Evolutionary conservation across 2,329 filamentous ascomycete species (phyloP).

Genomic region (Cercospora sp.): DNA sequence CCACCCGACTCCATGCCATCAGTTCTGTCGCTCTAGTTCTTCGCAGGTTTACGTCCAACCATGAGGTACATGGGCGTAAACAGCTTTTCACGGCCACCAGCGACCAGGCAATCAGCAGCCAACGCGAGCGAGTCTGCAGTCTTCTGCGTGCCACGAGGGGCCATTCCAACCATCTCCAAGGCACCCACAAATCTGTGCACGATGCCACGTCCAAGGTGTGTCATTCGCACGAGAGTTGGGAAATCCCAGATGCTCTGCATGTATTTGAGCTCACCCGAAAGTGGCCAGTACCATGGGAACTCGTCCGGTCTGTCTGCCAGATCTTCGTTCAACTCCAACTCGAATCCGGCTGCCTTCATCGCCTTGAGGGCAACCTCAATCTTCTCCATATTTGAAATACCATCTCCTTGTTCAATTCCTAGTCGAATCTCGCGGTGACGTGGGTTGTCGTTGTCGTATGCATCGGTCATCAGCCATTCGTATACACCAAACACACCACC

Average conservation of each 20-base stretch:
- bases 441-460: slow-evolving; percentile 85
- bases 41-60: slow-evolving; percentile 78
- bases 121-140: slow-evolving; percentile 83
- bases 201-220: slow-evolving; percentile 72
- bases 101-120: slow-evolving; percentile 82
- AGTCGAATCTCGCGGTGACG: slow-evolving; percentile 87
- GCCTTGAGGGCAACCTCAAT: slow-evolving; percentile 77
- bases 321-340: slow-evolving; percentile 81
- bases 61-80: slow-evolving; percentile 99
- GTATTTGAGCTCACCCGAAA: slow-evolving; percentile 82
- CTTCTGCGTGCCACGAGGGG: slow-evolving; percentile 87
- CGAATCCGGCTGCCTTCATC: slow-evolving; percentile 84
- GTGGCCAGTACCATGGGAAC: slow-evolving; percentile 91
- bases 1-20: background rate
- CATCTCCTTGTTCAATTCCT: slow-evolving; percentile 92
- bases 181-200: slow-evolving; percentile 75
- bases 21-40: slow-evolving; percentile 7
- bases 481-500: slow-evolving; percentile 96
- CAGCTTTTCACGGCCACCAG: slow-evolving; percentile 80
- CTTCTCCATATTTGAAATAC: slow-evolving; percentile 96
- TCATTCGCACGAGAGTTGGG: slow-evolving; percentile 85
- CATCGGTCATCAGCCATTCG: slow-evolving; percentile 98
- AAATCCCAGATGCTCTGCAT: slow-evolving; percentile 75
- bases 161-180: slow-evolving; percentile 74
- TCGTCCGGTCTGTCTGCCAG: slow-evolving; percentile 73